These are phyloP conservation scores for Deinandra increscens DNA, from an alignment of 129 eudicot species.

Conservation along the genomic window DNA sequence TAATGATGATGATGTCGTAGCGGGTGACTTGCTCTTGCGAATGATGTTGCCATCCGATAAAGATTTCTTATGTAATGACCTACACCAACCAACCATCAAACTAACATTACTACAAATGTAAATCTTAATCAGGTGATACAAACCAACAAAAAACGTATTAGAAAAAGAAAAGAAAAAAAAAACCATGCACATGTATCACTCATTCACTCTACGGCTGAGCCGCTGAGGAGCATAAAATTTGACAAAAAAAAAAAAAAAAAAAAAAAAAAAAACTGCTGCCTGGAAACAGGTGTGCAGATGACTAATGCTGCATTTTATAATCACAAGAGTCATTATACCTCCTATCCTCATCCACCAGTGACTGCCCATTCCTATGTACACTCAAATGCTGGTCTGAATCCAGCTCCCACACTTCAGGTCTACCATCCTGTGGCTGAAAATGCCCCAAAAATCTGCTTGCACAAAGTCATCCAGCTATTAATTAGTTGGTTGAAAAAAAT, in stretches of 20 bases:
- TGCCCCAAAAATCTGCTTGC: conserved; percentile 70
- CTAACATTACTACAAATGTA: not conserved
- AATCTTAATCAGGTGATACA: not conserved
- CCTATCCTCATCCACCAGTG: conserved; percentile 38
- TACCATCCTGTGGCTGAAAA: conserved; percentile 57
- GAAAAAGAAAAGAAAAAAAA: conserved; percentile 1
- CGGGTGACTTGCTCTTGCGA: conserved; percentile 39
- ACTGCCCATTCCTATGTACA: conserved; percentile 51
- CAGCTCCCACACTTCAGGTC: conserved; percentile 69
- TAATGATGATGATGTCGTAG: conserved; percentile 1
- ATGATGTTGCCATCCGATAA: conserved; percentile 75
- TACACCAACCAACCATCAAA: conserved; percentile 17
- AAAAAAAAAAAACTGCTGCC: not conserved
- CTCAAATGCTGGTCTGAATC: conserved; percentile 53
- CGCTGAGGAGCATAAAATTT: not conserved
- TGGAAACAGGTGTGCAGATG: not conserved
- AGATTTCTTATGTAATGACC: conserved; percentile 65
- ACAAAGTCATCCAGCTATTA: conserved; percentile 25
- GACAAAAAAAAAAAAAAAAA: not conserved
- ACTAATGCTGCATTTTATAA: not conserved
- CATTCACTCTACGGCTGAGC: not conserved
- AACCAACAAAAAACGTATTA: not conserved
- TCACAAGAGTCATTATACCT: conserved; percentile 37
- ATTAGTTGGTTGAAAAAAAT: not conserved
- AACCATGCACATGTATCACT: not conserved